Percentiles rank a stretch among this genome's conserved stretches.
Conservation (phyloP, 176 grass and related monocot genomes). For the Tuctoria greenei region DNA sequence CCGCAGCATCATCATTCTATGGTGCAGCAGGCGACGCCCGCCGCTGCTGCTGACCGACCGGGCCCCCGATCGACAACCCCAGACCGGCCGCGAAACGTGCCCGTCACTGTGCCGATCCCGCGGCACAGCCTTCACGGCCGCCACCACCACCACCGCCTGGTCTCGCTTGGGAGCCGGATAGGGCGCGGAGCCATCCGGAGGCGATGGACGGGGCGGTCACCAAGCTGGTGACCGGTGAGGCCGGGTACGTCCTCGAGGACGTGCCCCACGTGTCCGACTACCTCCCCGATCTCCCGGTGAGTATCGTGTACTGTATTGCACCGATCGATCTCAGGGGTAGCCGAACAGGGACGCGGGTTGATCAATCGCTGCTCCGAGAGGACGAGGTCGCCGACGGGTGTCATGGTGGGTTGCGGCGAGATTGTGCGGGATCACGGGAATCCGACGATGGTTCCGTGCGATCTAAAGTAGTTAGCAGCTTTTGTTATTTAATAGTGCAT, state of each 20-base stretch:
- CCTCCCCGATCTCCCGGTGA: slow-evolving; percentile 73
- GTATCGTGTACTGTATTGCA: slow-evolving; percentile 3
- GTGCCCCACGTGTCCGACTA: slow-evolving; percentile 87
- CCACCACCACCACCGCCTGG: slow-evolving; percentile 30
- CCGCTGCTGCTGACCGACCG: not conserved
- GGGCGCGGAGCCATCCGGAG: not conserved
- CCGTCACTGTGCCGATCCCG: slow-evolving; percentile 25
- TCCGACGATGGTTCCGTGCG: slow-evolving; percentile 18
- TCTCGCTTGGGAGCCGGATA: slow-evolving; percentile 2
- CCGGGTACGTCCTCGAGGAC: slow-evolving; percentile 85
- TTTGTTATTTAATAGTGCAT: not conserved
- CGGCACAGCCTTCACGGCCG: not conserved
- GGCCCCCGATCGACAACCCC: not conserved
- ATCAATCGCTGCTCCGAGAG: not conserved
- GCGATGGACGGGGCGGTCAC: slow-evolving; percentile 15
- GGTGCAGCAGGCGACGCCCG: slow-evolving; percentile 14
- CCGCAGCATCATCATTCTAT: not conserved
- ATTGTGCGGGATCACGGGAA: not conserved
- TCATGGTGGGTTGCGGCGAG: not conserved
- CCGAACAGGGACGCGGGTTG: not conserved
- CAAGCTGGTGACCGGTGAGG: slow-evolving; percentile 51
- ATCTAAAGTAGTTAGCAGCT: slow-evolving; percentile 16
- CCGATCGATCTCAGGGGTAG: not conserved
- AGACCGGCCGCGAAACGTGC: slow-evolving; percentile 1
- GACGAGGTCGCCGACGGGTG: not conserved